Evolutionary conservation across 176 grass and related monocot genomes (phyloP), one percentile per base, ranked within the genome.

Genomic region (Raddia distichophylla): DNA sequence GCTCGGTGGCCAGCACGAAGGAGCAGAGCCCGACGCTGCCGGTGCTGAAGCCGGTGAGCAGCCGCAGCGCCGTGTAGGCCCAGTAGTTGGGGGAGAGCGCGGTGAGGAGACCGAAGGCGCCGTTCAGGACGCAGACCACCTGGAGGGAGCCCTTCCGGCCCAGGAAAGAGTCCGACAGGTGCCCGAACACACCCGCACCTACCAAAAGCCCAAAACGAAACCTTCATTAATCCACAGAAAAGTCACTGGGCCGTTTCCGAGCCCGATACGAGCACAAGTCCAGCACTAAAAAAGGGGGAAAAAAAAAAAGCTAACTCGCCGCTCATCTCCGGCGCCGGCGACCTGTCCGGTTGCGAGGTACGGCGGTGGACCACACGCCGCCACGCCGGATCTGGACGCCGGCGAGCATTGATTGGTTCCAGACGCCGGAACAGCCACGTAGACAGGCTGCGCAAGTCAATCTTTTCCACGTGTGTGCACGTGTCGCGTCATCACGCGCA

Each of bases 1-100:
- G 95, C 72, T 98, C 95, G 14, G 95, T 98, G 66, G 90, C 90
- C 16, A 98, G 95, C 16, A 98, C 90, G 71, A 95, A 98, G 14
- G 92, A 68, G 32, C 89, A 89, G 16, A 93, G 84, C 19, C 96
- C 96, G 3, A 95, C 89, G 48, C 92, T 91, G 49, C 93, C 90
- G 3, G 90, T 91, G 84, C 93, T 95, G 80, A 98, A 94, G 46
- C 96, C 96, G 5, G 96, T 98, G 22, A 95, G 82, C 82, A 95
- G 84, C 22, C 96, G 92, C 1, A 98, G 84, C 37, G 47, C 64
- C 14, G 63, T 51, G 75, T 98, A 98, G 32, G 76, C 45, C 90
- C 86, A 88, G 80, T 93, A 95, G 78, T 49, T 79, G 0, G 93
- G 93, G 4, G 92, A 34, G 0, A 88, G 10, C 15, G 90, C 76